A percentile compares a stretch with the other conserved stretches of the same genome.
These are phyloP conservation scores for Coemansia sp. DNA, from an alignment of 371 early-diverging fungal species.

Conservation along the genomic window DNA sequence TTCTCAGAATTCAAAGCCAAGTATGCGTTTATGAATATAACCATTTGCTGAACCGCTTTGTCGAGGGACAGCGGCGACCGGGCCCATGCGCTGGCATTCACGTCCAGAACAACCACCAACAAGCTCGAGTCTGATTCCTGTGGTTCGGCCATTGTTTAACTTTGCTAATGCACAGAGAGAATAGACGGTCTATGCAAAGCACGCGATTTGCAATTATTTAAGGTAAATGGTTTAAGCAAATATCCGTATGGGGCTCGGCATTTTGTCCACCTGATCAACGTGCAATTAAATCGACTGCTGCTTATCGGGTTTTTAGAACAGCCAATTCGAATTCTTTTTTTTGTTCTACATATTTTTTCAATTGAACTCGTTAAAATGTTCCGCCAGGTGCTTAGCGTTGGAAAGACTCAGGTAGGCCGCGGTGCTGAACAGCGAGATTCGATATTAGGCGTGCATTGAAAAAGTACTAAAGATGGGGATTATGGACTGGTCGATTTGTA, in stretches of 20 bases:
- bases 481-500: conserved; percentile 12
- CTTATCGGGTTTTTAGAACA: not conserved
- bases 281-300: not conserved
- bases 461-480: not conserved
- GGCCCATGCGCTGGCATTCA: conserved; percentile 76
- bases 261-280: not conserved
- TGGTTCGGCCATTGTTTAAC: conserved; percentile 12
- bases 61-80: conserved; percentile 62
- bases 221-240: not conserved
- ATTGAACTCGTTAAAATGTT: conserved; percentile 22
- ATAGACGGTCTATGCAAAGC: too few species aligned
- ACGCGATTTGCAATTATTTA: not conserved
- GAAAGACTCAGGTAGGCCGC: conserved; percentile 48
- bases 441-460: not conserved
- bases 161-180: too few species aligned
- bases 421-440: not conserved
- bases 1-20: conserved; percentile 83
- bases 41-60: conserved; percentile 68
- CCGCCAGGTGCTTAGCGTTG: conserved; percentile 37
- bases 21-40: conserved; percentile 86
- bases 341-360: not conserved
- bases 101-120: conserved; percentile 74
- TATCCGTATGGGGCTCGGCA: not conserved
- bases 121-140: conserved; percentile 58
- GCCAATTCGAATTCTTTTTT: not conserved